Evolutionary conservation across 805 yeast species (phyloP), one percentile per base, ranked within the genome.

Genomic region (Candida sithepensis): DNA sequence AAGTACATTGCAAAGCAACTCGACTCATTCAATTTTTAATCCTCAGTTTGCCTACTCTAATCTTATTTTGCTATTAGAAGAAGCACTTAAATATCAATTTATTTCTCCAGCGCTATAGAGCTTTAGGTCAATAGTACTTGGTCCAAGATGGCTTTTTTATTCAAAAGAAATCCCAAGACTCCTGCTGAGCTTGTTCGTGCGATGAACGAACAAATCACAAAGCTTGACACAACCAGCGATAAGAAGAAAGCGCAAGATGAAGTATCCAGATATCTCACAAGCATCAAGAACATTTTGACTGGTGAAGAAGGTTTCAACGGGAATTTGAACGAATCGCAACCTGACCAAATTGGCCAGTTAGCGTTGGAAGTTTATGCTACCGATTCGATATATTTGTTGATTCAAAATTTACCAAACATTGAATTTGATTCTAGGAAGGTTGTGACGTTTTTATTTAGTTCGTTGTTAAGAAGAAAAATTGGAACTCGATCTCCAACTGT

Each of bases 381-480:
- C 0, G 96, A 90, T 62, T 70, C 86, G 48, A 75, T 94, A 30
- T 78, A 77, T 53, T 73, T 74, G 20, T 67, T 94, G 51, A 71
- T 88, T 13, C 63, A 69, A 18, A 78, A 82, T 58, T 69, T 94
- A 47, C 70, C 69, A n/a, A 73, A 74, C 30, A 74, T 94, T 47
- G 97, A 89, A 53, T 91, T 94, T 67, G 98, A 94, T 62, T 81
- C 95, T 40, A 74, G 97, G 47, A 90, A 92, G 59, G 94, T 88
- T 56, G 92, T 89, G 14, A 75, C 81, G 4, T 70, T 79, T 4
- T 64, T 94, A 44, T 89, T 90, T 63, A 78, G 83, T 52, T 82
- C 88, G 4, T 74, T 95, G 38, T 74, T 94, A 52, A 81, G 91
- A 57, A 81, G 96, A 45, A 85, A 84, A 53, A 79, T 82, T 34